A percentile compares a stretch with the other conserved stretches of the same genome.
Evolutionary conservation across 1,284 basidiomycete species (phyloP).

Genomic region (Pulchroboletus neoregius): DNA sequence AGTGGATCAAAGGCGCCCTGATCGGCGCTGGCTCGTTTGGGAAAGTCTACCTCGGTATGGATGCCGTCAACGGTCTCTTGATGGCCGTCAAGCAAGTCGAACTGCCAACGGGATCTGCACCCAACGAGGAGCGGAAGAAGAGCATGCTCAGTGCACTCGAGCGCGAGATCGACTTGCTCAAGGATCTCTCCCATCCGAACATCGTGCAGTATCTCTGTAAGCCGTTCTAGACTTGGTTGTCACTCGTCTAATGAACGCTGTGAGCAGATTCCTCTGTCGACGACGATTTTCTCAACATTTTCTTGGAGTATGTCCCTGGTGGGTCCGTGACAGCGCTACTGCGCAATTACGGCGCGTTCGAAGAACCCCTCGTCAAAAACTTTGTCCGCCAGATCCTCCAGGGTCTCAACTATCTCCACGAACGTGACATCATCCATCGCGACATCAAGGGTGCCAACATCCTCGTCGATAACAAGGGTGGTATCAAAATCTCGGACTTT

Average conservation of each 20-base stretch:
- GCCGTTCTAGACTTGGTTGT: conserved; percentile 26
- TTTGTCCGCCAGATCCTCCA: conserved; percentile 93
- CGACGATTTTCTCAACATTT: conserved; percentile 91
- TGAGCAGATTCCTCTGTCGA: conserved; percentile 90
- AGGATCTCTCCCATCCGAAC: conserved; percentile 93
- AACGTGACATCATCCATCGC: conserved; percentile 93
- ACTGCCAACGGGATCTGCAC: conserved; percentile 79
- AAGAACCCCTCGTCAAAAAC: conserved; percentile 90
- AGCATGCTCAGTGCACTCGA: conserved; percentile 94
- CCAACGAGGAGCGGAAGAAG: conserved; percentile 92
- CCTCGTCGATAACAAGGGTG: conserved; percentile 97
- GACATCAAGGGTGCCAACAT: conserved; percentile 99
- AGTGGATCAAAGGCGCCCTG: conserved; percentile 99
- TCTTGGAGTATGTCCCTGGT: conserved; percentile 98
- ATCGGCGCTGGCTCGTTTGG: conserved; percentile 97
- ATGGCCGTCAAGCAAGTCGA: conserved; percentile 99
- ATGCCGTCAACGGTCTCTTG: conserved; percentile 86
- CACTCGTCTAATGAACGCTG: not conserved
- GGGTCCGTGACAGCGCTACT: conserved; percentile 93
- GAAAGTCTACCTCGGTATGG: conserved; percentile 96
- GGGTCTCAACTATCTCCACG: conserved; percentile 91
- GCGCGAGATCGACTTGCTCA: conserved; percentile 93
- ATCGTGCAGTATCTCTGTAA: conserved; percentile 96
- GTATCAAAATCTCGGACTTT: conserved; percentile 98
- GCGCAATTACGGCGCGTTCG: conserved; percentile 94